Percentiles rank a stretch among this genome's conserved stretches.
These are phyloP conservation scores for Asterochloris erici DNA, from an alignment of 139 green algal genomes.

Conservation along the genomic window DNA sequence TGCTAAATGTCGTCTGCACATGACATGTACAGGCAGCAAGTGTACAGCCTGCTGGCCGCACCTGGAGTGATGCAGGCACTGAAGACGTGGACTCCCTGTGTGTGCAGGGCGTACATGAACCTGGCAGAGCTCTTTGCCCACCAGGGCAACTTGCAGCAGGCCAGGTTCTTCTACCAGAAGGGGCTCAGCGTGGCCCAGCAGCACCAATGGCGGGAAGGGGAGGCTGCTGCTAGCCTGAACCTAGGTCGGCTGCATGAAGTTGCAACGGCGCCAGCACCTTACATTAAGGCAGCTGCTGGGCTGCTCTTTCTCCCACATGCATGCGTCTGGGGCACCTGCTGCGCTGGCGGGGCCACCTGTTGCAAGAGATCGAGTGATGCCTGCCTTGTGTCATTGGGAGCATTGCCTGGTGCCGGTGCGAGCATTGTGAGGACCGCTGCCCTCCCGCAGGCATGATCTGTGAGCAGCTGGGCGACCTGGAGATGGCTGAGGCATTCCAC, in stretches of 20 bases:
- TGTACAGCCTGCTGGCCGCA: too few species aligned
- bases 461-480: conserved; percentile 12
- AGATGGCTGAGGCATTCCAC: not conserved
- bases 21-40: too few species aligned
- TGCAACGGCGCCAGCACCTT: not conserved
- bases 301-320: too few species aligned
- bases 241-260: not conserved
- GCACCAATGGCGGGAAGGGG: conserved; percentile 7
- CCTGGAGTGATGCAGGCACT: too few species aligned
- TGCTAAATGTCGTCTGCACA: too few species aligned
- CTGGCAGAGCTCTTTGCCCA: conserved; percentile 10
- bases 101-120: not conserved
- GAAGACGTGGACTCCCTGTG: too few species aligned
- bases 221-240: conserved; percentile 4
- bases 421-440: not conserved
- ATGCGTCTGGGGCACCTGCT: too few species aligned
- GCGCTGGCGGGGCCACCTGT: too few species aligned
- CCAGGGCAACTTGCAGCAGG: not conserved
- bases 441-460: conserved; percentile 7
- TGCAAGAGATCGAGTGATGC: too few species aligned
- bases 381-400: not conserved
- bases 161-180: conserved; percentile 8
- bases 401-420: not conserved
- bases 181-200: conserved; percentile 3
- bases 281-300: not conserved